phyloP scores from a whole-genome alignment of 768 basidiomycete species.

The Hirschioporus abietinus region DNA sequence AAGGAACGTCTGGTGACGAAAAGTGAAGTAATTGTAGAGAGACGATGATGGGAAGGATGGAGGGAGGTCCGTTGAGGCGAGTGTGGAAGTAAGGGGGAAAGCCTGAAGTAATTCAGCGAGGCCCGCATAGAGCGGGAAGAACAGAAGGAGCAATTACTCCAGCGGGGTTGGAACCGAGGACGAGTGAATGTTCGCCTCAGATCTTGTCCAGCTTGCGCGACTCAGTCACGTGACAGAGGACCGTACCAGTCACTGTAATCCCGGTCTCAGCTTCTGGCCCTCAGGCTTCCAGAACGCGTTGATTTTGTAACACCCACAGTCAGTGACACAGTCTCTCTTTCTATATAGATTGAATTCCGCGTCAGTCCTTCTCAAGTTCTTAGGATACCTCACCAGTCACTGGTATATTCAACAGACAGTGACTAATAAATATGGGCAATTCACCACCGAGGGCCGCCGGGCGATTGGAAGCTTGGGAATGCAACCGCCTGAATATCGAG shows the following conservation, averaged over 20 bases:
- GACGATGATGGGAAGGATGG: background rate
- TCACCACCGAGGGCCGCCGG: no score
- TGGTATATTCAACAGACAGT: no score
- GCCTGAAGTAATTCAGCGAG: background rate
- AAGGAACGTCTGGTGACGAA: background rate
- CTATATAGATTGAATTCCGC: no score
- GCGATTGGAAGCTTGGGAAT: no score
- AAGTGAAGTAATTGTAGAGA: background rate
- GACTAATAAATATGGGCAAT: no score
- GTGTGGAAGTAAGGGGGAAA: background rate
- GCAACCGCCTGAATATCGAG: no score
- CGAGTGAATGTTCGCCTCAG: background rate
- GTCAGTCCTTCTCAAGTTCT: no score
- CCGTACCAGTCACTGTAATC: background rate
- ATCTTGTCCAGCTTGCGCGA: conserved; percentile 1
- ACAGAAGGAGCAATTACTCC: background rate
- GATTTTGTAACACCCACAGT: no score
- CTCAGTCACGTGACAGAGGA: background rate
- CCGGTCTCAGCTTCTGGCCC: no score
- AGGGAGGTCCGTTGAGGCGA: background rate
- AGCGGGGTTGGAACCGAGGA: background rate
- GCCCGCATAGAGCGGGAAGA: background rate
- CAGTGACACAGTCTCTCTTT: no score
- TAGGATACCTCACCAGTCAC: no score
- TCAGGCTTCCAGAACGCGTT: no score